Percentiles rank a stretch among this genome's conserved stretches.
Conservation (phyloP, 192 early-diverging fungal genomes). For the Helicostylum pulchrum region DNA sequence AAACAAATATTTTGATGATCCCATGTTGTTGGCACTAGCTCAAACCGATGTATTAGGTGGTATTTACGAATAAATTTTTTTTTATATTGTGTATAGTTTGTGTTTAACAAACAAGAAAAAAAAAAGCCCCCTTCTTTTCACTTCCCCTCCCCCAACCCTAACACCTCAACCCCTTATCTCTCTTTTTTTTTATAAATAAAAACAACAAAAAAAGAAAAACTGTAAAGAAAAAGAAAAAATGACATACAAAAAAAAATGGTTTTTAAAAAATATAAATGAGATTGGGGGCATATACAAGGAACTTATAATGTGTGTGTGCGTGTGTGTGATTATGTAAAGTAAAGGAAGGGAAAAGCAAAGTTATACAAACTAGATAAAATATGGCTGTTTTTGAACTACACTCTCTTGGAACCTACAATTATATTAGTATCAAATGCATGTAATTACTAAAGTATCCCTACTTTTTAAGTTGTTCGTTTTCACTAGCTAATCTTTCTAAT, state of each 20-base stretch:
- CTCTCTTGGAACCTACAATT: slow-evolving; percentile 27
- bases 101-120: not conserved
- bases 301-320: not conserved
- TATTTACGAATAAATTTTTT: slow-evolving; percentile 15
- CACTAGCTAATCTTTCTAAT: slow-evolving; percentile 28
- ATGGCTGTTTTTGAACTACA: slow-evolving; percentile 29
- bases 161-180: too few species aligned
- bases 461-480: slow-evolving; percentile 33
- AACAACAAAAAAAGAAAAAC: not conserved
- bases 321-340: slow-evolving; percentile 18
- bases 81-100: not conserved
- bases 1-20: slow-evolving; percentile 80
- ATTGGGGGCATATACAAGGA: not conserved
- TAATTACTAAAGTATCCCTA: not conserved
- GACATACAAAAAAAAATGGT: not conserved
- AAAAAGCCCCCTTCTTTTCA: not conserved
- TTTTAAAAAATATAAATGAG: not conserved
- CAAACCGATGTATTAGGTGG: slow-evolving; percentile 44
- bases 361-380: not conserved
- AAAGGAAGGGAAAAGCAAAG: not conserved
- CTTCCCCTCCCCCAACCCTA: too few species aligned
- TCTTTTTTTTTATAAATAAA: slow-evolving; percentile 2
- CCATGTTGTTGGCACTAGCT: slow-evolving; percentile 50
- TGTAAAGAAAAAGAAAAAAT: not conserved
- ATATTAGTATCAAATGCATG: not conserved